Conservation (phyloP, 148 eudicot genomes). For the Silene uniflora region DNA sequence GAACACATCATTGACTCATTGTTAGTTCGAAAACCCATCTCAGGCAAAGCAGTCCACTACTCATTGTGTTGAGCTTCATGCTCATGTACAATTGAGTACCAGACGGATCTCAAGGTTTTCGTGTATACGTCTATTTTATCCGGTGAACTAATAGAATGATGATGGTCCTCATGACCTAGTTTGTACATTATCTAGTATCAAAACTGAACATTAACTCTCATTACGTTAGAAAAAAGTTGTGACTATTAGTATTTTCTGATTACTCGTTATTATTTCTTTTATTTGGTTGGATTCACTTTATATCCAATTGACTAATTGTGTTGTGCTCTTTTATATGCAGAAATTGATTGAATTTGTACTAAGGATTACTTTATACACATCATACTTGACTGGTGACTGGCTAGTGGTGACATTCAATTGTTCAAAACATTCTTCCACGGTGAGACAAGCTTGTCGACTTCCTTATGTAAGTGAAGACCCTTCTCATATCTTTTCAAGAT, state of each 20-base stretch:
- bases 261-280: background rate
- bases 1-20: background rate
- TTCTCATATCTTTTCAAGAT: constrained; percentile 2
- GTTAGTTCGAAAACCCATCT: background rate
- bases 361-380: constrained; percentile 6
- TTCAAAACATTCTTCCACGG: constrained; percentile 7
- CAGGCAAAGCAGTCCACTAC: background rate
- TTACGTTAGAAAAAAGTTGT: no score
- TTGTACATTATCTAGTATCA: no score
- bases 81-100: background rate
- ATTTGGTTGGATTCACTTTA: background rate
- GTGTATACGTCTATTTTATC: no score
- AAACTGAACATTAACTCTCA: no score
- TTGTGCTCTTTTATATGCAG: constrained; percentile 13
- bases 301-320: background rate
- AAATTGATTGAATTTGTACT: constrained; percentile 15
- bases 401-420: constrained; percentile 12
- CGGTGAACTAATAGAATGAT: no score
- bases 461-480: constrained; percentile 18
- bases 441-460: constrained; percentile 11
- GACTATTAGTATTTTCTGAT: no score
- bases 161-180: no score
- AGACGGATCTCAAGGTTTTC: background rate
- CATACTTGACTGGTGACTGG: constrained; percentile 12
- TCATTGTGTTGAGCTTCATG: background rate